These are phyloP conservation scores for Nadsonia fulvescens DNA, from an alignment of 805 yeast species.

Conservation along the genomic window DNA sequence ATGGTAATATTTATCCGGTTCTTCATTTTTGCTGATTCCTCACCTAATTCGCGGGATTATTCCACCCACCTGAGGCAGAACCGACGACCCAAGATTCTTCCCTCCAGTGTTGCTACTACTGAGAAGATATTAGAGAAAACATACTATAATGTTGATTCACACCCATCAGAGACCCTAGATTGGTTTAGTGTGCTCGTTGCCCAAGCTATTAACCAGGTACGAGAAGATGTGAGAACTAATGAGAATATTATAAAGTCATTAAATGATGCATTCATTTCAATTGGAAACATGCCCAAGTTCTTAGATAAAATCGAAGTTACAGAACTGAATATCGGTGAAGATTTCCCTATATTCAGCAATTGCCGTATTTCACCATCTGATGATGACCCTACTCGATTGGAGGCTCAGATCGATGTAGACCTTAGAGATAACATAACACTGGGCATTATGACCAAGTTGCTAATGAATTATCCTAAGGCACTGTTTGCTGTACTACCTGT, in stretches of 20 bases:
- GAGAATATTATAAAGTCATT: conserved; percentile 73
- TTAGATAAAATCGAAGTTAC: conserved; percentile 62
- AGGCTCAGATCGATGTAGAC: conserved; percentile 84
- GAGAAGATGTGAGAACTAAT: conserved; percentile 73
- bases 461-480: conserved; percentile 70
- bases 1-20: conserved; percentile 21
- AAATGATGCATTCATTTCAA: conserved; percentile 37
- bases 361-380: conserved; percentile 60
- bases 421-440: conserved; percentile 71
- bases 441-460: conserved; percentile 64
- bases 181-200: conserved; percentile 95
- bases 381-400: conserved; percentile 33
- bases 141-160: conserved; percentile 76
- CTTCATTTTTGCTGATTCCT: conserved; percentile 24
- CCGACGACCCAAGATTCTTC: conserved; percentile 12
- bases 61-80: conserved; percentile 10
- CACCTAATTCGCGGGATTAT: conserved; percentile 13
- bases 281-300: conserved; percentile 58
- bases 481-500: conserved; percentile 78
- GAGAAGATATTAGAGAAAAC: conserved; percentile 65
- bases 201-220: conserved; percentile 68
- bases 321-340: conserved; percentile 85
- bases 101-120: conserved; percentile 13
- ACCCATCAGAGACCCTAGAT: conserved; percentile 78
- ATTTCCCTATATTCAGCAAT: conserved; percentile 86